Conservation (phyloP, 2,329 filamentous ascomycete genomes). For the Microdochium trichocladiopsis region DNA sequence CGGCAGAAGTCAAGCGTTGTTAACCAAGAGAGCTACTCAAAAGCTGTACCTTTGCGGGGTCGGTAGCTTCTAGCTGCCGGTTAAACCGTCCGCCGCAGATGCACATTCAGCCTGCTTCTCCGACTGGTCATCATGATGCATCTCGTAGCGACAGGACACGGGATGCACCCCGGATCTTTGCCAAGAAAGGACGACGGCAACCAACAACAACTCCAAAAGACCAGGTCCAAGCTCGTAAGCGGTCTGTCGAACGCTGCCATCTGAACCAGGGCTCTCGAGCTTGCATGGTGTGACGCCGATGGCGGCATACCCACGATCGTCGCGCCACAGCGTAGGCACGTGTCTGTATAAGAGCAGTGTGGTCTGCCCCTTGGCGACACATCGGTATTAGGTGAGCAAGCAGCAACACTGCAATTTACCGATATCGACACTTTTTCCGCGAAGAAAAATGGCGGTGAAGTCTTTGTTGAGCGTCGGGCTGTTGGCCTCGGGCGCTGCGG, state of each 20-base stretch:
- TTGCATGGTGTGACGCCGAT: background rate
- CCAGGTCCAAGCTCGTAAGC: background rate
- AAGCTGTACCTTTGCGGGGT: background rate
- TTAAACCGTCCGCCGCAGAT: background rate
- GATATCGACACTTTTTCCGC: background rate
- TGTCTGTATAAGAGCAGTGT: background rate
- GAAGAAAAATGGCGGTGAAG: background rate
- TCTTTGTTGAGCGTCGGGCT: constrained; percentile 5
- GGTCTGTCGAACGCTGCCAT: background rate
- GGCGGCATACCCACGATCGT: background rate
- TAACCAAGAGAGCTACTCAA: background rate
- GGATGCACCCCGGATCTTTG: background rate
- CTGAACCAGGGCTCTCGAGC: background rate
- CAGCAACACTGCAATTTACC: background rate
- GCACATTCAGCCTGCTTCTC: background rate
- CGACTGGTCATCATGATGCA: background rate
- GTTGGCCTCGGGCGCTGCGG: constrained; percentile 10
- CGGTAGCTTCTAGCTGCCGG: background rate
- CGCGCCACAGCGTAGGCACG: background rate
- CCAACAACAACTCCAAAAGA: background rate
- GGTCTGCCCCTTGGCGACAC: background rate
- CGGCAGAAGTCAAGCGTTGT: background rate
- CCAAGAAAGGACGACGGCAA: background rate
- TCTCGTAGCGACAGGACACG: background rate
- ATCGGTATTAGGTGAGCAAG: background rate